Evolutionary conservation across 1,284 basidiomycete genomes (phyloP).

Genomic region (Puccinia horiana): DNA sequence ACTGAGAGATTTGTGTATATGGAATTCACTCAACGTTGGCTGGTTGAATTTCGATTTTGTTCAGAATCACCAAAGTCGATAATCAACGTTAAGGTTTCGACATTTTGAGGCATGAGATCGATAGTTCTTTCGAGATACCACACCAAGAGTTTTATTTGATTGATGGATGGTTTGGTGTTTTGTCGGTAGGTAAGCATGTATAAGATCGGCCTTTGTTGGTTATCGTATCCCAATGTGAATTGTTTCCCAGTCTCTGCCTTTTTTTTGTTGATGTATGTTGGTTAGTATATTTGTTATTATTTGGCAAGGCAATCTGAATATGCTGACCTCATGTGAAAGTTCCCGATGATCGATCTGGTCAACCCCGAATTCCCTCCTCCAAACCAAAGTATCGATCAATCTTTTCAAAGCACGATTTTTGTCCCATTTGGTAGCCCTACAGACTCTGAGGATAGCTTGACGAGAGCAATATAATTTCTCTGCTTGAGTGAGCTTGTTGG

Average conservation of each 20-base stretch:
- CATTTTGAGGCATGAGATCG: slow-evolving; percentile 58
- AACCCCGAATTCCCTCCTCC: slow-evolving; percentile 60
- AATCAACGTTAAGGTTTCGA: slow-evolving; percentile 55
- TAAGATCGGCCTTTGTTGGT: slow-evolving; percentile 58
- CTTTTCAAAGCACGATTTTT: slow-evolving; percentile 56
- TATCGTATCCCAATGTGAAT: slow-evolving; percentile 59
- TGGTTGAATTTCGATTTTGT: not conserved
- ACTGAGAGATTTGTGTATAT: not conserved
- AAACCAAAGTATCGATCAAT: slow-evolving; percentile 59
- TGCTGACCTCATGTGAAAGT: slow-evolving; percentile 19
- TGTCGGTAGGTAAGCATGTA: slow-evolving; percentile 60
- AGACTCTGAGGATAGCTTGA: slow-evolving; percentile 58
- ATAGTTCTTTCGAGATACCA: slow-evolving; percentile 60
- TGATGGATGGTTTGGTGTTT: slow-evolving; percentile 54
- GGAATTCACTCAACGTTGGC: not conserved
- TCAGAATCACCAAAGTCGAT: slow-evolving; percentile 21
- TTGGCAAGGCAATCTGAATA: no score
- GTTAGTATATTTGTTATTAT: not conserved
- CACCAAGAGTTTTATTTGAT: slow-evolving; percentile 60
- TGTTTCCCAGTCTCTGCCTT: slow-evolving; percentile 60
- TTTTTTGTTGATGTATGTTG: slow-evolving; percentile 3
- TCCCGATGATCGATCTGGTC: slow-evolving; percentile 54
- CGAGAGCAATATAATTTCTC: slow-evolving; percentile 58
- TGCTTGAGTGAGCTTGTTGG: slow-evolving; percentile 51
- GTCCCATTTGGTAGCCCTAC: slow-evolving; percentile 60